Percentiles rank a stretch among this genome's conserved stretches.
These are phyloP conservation scores for Lactifluus rugatus DNA, from an alignment of 768 basidiomycete species.

Conservation along the genomic window DNA sequence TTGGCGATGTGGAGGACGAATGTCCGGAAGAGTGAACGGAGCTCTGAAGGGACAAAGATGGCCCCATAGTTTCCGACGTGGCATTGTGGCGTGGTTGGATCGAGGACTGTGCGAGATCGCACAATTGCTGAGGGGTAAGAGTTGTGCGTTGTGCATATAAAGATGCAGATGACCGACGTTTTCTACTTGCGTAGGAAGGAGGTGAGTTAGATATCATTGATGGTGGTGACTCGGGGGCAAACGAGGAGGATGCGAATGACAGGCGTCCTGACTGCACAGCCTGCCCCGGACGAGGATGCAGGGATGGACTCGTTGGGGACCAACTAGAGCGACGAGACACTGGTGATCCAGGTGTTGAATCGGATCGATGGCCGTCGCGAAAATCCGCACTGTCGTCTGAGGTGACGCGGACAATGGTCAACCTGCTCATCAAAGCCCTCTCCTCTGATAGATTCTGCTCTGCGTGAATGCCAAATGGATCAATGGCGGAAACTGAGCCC, in stretches of 20 bases:
- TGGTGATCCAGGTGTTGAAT: background rate
- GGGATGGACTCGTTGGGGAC: background rate
- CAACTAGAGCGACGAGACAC: slow-evolving; percentile 4
- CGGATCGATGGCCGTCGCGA: background rate
- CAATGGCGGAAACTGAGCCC: slow-evolving; percentile 16
- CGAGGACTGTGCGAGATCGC: slow-evolving; percentile 16
- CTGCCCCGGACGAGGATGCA: background rate
- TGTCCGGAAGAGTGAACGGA: background rate
- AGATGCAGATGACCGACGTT: slow-evolving; percentile 9
- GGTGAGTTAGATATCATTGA: slow-evolving; percentile 1
- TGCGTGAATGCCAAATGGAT: slow-evolving; percentile 16
- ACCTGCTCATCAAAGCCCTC: slow-evolving; percentile 15
- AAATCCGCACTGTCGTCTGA: slow-evolving; percentile 5
- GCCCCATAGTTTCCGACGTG: background rate
- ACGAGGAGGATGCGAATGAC: slow-evolving; percentile 19
- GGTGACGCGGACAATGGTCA: slow-evolving; percentile 16
- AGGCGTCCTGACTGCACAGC: slow-evolving; percentile 9
- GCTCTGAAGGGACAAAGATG: background rate
- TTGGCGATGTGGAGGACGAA: background rate
- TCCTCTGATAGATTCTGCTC: slow-evolving; percentile 10
- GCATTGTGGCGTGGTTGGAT: background rate
- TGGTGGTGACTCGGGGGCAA: slow-evolving; percentile 1
- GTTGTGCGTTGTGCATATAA: slow-evolving; percentile 11
- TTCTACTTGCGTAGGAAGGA: slow-evolving; percentile 9
- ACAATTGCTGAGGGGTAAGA: slow-evolving; percentile 17